Percentiles rank a stretch among this genome's conserved stretches.
phyloP scores from a whole-genome alignment of 1,139 yeast genomes.

The Torulaspora globosa region DNA sequence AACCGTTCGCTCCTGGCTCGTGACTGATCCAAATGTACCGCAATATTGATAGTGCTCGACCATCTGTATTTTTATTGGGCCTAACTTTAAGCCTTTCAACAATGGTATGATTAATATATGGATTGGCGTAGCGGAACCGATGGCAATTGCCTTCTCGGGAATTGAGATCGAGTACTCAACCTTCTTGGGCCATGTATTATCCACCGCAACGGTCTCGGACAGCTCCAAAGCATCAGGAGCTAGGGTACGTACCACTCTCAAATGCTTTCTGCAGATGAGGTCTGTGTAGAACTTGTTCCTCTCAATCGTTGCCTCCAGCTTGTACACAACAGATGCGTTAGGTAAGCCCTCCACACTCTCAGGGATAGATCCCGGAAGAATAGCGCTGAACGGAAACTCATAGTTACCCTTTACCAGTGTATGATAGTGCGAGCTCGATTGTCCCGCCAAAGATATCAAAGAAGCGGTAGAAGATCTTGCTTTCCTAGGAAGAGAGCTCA shows the following conservation, averaged over 20 bases:
- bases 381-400: constrained; percentile 82
- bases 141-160: constrained; percentile 85
- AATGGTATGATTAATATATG: constrained; percentile 73
- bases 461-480: constrained; percentile 36
- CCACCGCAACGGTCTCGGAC: constrained; percentile 89
- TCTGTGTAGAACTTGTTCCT: constrained; percentile 72
- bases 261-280: constrained; percentile 62
- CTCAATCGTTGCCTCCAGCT: constrained; percentile 75
- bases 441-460: constrained; percentile 33
- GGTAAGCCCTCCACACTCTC: constrained; percentile 92
- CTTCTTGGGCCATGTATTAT: constrained; percentile 93
- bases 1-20: constrained; percentile 57
- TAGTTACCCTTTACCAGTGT: constrained; percentile 70
- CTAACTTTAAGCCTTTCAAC: constrained; percentile 72
- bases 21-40: constrained; percentile 49
- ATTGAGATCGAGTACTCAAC: constrained; percentile 85
- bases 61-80: constrained; percentile 61
- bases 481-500: constrained; percentile 19
- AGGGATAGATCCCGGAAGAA: constrained; percentile 78
- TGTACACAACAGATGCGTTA: constrained; percentile 75
- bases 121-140: constrained; percentile 75
- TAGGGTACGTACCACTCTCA: constrained; percentile 82
- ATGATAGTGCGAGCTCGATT: constrained; percentile 32
- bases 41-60: constrained; percentile 64
- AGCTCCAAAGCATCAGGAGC: constrained; percentile 85